Conservation (phyloP, 352 stramenopile genomes). For the Phytophthora boehmeriae region DNA sequence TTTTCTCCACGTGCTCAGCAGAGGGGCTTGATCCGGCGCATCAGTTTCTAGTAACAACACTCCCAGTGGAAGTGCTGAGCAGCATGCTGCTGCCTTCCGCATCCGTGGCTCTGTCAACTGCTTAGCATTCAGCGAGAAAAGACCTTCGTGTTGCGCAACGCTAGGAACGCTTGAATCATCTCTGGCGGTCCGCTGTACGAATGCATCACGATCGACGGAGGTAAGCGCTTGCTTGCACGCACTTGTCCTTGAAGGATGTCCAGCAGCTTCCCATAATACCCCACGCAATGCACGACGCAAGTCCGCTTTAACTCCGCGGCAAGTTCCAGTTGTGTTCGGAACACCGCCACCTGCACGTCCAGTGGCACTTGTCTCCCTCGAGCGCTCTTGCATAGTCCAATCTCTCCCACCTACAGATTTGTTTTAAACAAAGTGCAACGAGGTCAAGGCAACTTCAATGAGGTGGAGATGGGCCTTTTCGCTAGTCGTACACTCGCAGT, state of each 20-base stretch:
- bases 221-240: slow-evolving; percentile 27
- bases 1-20: slow-evolving; percentile 17
- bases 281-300: slow-evolving; percentile 81
- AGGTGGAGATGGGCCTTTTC: slow-evolving; percentile 13
- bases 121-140: slow-evolving; percentile 85
- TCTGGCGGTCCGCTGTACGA: slow-evolving; percentile 67
- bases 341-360: slow-evolving; percentile 51
- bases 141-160: slow-evolving; percentile 42
- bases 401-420: slow-evolving; percentile 64
- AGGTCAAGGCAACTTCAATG: slow-evolving; percentile 32
- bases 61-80: slow-evolving; percentile 46
- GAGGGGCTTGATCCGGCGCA: slow-evolving; percentile 66
- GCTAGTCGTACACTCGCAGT: slow-evolving; percentile 49
- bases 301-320: slow-evolving; percentile 53
- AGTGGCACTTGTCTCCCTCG: slow-evolving; percentile 52
- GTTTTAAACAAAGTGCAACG: not conserved
- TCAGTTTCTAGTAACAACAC: slow-evolving; percentile 77
- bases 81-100: slow-evolving; percentile 47
- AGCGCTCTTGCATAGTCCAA: slow-evolving; percentile 77
- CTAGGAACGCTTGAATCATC: slow-evolving; percentile 59
- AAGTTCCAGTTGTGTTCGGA: slow-evolving; percentile 58
- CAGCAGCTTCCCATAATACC: slow-evolving; percentile 69
- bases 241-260: slow-evolving; percentile 44
- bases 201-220: slow-evolving; percentile 67
- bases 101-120: slow-evolving; percentile 48